Conservation (phyloP, 805 yeast genomes). For the Ogataea allantospora region DNA sequence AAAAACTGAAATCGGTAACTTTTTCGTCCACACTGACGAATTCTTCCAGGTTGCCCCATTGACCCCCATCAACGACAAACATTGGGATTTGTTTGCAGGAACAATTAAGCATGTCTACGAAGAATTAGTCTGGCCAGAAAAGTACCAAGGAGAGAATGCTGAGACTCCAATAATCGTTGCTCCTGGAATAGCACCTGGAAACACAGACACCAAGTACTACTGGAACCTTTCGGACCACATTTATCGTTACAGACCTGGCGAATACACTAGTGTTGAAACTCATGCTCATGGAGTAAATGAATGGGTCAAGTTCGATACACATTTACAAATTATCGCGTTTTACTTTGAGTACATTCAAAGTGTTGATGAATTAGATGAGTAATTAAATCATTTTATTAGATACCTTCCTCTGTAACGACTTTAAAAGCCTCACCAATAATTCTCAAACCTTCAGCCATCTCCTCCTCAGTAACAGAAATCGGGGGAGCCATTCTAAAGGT, state of each 20-base stretch:
- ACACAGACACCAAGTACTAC: conserved; percentile 62
- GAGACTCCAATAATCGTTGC: conserved; percentile 34
- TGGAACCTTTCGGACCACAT: conserved; percentile 55
- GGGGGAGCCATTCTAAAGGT: conserved; percentile 28
- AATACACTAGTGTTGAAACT: conserved; percentile 22
- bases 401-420: conserved; percentile 4
- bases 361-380: conserved; percentile 17
- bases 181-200: conserved; percentile 54
- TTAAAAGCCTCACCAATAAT: conserved; percentile 20
- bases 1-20: conserved; percentile 41
- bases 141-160: conserved; percentile 8
- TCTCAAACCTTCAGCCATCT: conserved; percentile 19
- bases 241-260: conserved; percentile 54
- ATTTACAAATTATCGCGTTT: conserved; percentile 54
- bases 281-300: conserved; percentile 65
- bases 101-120: conserved; percentile 54
- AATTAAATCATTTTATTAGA: conserved; percentile 1
- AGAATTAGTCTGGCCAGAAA: conserved; percentile 42
- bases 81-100: conserved; percentile 47
- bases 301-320: conserved; percentile 47
- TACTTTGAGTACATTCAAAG: conserved; percentile 45
- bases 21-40: conserved; percentile 34
- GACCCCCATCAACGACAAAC: conserved; percentile 36
- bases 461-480: conserved; percentile 25
- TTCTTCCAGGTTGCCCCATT: conserved; percentile 40